phyloP scores from a whole-genome alignment of 805 yeast genomes.

The Clavispora carvajalis region DNA sequence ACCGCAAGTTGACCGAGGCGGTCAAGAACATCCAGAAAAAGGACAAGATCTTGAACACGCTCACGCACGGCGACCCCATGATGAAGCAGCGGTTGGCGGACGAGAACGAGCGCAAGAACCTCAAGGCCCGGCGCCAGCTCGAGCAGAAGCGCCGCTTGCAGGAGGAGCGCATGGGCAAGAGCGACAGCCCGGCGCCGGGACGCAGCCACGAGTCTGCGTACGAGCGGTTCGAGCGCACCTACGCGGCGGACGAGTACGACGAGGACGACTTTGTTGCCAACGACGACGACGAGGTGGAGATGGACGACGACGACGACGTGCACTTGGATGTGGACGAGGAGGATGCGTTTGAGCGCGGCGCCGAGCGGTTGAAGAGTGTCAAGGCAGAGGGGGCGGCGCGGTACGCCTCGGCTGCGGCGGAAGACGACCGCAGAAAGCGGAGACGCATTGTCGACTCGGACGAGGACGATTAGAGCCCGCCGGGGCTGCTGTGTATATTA shows the following conservation, averaged over 20 bases:
- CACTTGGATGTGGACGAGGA: conserved; percentile 41
- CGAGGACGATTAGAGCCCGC: conserved; percentile 37
- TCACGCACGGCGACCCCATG: conserved; percentile 64
- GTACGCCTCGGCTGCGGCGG: conserved; percentile 31
- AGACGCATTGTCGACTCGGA: conserved; percentile 46
- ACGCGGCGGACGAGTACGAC: conserved; percentile 32
- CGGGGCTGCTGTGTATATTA: background rate
- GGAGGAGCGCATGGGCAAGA: conserved; percentile 53
- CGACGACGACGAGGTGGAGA: conserved; percentile 36
- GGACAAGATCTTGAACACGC: conserved; percentile 47
- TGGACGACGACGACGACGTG: conserved; percentile 27
- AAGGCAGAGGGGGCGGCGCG: conserved; percentile 53
- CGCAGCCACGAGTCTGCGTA: conserved; percentile 30
- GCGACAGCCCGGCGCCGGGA: conserved; percentile 27
- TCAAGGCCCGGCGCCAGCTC: conserved; percentile 61
- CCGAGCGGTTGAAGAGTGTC: conserved; percentile 51
- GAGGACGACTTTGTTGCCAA: conserved; percentile 42
- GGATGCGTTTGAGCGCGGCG: conserved; percentile 49
- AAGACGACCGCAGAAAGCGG: conserved; percentile 31
- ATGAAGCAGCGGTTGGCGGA: conserved; percentile 62
- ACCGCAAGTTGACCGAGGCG: conserved; percentile 70
- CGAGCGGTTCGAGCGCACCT: conserved; percentile 34
- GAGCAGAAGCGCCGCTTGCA: conserved; percentile 54
- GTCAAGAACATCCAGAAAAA: conserved; percentile 46
- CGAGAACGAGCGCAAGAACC: conserved; percentile 52